Percentiles rank a stretch among this genome's conserved stretches.
Conservation (phyloP, 108 stramenopile species). For the Skeletonema costatum region DNA sequence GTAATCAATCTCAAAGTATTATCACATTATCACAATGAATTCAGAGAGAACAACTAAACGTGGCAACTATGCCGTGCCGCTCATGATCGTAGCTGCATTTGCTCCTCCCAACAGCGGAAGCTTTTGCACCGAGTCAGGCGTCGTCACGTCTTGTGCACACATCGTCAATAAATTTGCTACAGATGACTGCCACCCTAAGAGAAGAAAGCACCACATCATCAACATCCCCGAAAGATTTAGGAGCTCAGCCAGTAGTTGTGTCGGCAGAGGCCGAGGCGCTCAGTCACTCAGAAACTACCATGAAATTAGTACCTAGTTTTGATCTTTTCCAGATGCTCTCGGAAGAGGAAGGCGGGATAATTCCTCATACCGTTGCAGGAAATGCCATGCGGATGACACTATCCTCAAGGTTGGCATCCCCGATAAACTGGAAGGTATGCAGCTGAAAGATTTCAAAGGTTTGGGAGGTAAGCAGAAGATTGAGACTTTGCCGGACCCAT, state of each 20-base stretch:
- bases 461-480: conserved; percentile 64
- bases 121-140: conserved; percentile 31
- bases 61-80: conserved; percentile 16
- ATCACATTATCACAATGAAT: conserved; percentile 5
- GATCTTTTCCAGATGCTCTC: conserved; percentile 82
- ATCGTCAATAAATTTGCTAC: conserved; percentile 26
- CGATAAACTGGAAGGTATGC: conserved; percentile 62
- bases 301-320: conserved; percentile 87
- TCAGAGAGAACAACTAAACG: conserved; percentile 1
- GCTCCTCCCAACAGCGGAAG: conserved; percentile 10
- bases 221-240: conserved; percentile 19
- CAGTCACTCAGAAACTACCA: conserved; percentile 82
- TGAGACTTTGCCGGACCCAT: conserved; percentile 82
- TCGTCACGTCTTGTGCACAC: not conserved
- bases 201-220: conserved; percentile 24
- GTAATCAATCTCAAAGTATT: not conserved
- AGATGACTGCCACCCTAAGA: conserved; percentile 37
- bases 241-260: conserved; percentile 70
- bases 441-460: conserved; percentile 62
- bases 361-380: conserved; percentile 61
- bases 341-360: conserved; percentile 72
- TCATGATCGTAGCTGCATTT: conserved; percentile 6
- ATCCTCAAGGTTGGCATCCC: conserved; percentile 58
- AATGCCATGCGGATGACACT: conserved; percentile 68
- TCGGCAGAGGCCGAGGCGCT: conserved; percentile 82